Percentiles rank a stretch among this genome's conserved stretches.
phyloP scores from a whole-genome alignment of 2,329 filamentous ascomycete species.

The Nemania sp. region DNA sequence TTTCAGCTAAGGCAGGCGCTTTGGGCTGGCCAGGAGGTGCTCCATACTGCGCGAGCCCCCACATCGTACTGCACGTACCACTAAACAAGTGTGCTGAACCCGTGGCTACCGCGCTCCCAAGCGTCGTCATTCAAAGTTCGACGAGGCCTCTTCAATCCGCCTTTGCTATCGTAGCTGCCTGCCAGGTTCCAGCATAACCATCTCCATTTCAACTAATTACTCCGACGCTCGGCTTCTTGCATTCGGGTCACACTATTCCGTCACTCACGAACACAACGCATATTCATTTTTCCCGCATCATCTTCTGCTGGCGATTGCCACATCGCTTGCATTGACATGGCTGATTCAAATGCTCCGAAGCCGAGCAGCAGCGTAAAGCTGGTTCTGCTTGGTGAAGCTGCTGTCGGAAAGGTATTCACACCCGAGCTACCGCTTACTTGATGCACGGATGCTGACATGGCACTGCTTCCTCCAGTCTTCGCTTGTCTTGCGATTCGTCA shows the following conservation, averaged over 20 bases:
- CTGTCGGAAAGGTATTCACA: slow-evolving; percentile 86
- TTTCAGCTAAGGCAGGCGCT: too few species aligned
- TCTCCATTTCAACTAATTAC: slow-evolving; percentile 5
- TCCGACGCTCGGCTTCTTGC: slow-evolving; percentile 1
- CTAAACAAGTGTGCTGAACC: too few species aligned
- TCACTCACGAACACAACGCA: neutral
- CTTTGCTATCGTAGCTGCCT: slow-evolving; percentile 17
- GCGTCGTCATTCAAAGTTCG: slow-evolving; percentile 27
- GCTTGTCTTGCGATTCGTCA: slow-evolving; percentile 95
- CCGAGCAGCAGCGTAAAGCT: slow-evolving; percentile 99
- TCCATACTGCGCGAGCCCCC: too few species aligned
- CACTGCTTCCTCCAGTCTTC: slow-evolving; percentile 71
- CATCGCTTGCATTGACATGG: slow-evolving; percentile 56
- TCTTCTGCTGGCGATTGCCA: slow-evolving; percentile 1
- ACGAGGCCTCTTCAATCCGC: slow-evolving; percentile 11
- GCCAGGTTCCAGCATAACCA: slow-evolving; percentile 13
- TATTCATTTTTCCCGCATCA: neutral
- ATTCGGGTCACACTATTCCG: neutral
- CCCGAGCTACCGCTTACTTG: neutral
- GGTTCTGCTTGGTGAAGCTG: slow-evolving; percentile 93
- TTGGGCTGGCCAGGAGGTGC: too few species aligned
- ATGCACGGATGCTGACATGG: slow-evolving; percentile 11
- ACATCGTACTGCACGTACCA: neutral
- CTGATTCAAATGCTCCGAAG: slow-evolving; percentile 78
- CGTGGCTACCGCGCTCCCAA: too few species aligned